Conservation (phyloP, 805 yeast genomes). For the Yarrowia bubula region DNA sequence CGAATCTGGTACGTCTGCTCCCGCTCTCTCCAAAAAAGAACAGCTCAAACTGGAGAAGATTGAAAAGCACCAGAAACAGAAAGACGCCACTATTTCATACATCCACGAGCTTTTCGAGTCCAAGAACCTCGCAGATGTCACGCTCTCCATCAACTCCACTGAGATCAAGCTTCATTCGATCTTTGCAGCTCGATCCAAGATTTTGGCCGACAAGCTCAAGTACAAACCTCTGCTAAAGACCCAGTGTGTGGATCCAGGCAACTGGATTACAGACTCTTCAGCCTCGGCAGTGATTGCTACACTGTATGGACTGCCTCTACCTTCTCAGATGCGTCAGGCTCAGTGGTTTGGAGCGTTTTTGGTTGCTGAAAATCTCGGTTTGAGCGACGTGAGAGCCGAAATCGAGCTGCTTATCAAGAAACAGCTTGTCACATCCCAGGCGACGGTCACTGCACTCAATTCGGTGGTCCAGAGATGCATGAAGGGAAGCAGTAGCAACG, state of each 20-base stretch:
- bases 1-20: not conserved
- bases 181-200: slow-evolving; percentile 39
- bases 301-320: slow-evolving; percentile 10
- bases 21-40: not conserved
- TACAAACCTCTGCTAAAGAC: not conserved
- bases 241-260: not conserved
- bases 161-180: slow-evolving; percentile 36
- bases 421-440: not conserved
- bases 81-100: not conserved
- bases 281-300: not conserved
- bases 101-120: not conserved
- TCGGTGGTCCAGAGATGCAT: not conserved
- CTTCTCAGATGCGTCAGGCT: not conserved
- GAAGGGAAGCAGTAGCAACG: not conserved
- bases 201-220: slow-evolving; percentile 25
- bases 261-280: not conserved
- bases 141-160: not conserved
- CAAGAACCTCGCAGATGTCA: not conserved
- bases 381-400: not conserved
- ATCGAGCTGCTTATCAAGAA: not conserved
- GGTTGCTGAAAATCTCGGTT: not conserved
- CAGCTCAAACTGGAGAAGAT: not conserved
- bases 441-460: not conserved
- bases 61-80: not conserved
- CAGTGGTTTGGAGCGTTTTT: slow-evolving; percentile 2